Base-by-base conservation (phyloP, 768 basidiomycete species). In the Amanita rubescens region DNA sequence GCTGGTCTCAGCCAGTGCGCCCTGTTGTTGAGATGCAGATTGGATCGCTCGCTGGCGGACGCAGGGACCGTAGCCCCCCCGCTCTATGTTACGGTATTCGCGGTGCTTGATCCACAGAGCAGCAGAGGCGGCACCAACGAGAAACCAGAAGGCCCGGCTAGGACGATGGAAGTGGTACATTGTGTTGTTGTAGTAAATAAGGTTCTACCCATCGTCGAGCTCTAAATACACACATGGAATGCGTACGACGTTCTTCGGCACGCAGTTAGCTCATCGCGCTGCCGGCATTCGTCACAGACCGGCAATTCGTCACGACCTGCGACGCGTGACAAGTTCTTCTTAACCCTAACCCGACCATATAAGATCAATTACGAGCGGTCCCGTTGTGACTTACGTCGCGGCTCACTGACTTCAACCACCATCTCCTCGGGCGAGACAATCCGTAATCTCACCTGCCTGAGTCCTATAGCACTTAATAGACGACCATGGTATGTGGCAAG, bases 141-240 rank as follows among this genome's bases (percentile, higher is more conserved):
- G 8, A 72, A 88, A 85, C 86, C 86, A 88, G 63, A 87, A 27
- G 51, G 85, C 38, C 57, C 86, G 82, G 41, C 78, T 78, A n/a
- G 79, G 78, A 5, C 75, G 64, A 32, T 65, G 61, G 35, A 57
- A 48, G 44, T 46, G 45, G 24, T 27, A 33, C 22, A 54, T 47
- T 22, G 30, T 50, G 3, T n/a, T 38, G 25, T 2, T 41, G 39
- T 19, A 10, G 20, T 10, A 20, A n/a, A 3, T 9, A 6, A 25
- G 11, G 15, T 19, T 25, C 19, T 52, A 19, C 20, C 15, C 6
- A 32, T 0, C 27, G 20, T 24, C 14, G 15, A 30, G 27, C 27
- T 30, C 27, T 30, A 11, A 20, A 32, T 48, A 33, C 30, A 5
- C 14, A 14, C 7, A 27, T 37, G 38, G 38, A 19, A 51, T 30